These are phyloP conservation scores for Colletotrichum sidae DNA, from an alignment of 2,329 filamentous ascomycete species.

Conservation along the genomic window DNA sequence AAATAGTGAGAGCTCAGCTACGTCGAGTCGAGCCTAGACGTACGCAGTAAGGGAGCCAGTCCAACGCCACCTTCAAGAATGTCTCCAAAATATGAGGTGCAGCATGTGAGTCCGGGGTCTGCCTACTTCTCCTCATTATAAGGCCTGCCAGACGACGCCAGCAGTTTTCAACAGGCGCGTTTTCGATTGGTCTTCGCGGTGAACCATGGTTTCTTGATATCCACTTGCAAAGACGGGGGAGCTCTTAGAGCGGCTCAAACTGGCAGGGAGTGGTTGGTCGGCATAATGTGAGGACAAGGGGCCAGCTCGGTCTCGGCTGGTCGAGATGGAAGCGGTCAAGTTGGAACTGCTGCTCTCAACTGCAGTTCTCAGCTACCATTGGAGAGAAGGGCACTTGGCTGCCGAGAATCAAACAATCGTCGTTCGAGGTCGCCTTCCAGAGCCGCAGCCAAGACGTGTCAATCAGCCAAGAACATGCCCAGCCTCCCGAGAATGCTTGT, in stretches of 20 bases:
- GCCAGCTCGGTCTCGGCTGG: slow-evolving; percentile 9
- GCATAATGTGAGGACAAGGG: not conserved
- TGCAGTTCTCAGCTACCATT: not conserved
- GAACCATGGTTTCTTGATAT: not conserved
- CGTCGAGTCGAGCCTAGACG: no score
- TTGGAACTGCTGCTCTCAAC: no score
- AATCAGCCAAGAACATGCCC: slow-evolving; percentile 23
- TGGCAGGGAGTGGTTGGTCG: not conserved
- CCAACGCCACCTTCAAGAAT: no score
- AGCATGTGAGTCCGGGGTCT: not conserved
- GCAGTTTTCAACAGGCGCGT: not conserved
- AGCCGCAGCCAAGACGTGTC: slow-evolving; percentile 15
- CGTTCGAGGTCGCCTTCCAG: slow-evolving; percentile 2
- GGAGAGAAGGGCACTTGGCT: not conserved
- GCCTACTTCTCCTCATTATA: slow-evolving; percentile 9
- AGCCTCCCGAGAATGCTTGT: slow-evolving; percentile 30
- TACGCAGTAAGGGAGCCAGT: no score
- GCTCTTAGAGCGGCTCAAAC: not conserved
- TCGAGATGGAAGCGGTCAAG: not conserved
- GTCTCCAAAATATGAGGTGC: not conserved
- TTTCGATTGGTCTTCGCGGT: slow-evolving; percentile 18
- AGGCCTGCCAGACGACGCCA: slow-evolving; percentile 20
- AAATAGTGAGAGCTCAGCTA: no score
- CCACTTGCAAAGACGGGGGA: slow-evolving; percentile 13
- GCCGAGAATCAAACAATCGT: not conserved